These are phyloP conservation scores for Ceratocystis cacaofunesta DNA, from an alignment of 2,329 filamentous ascomycete genomes.

Conservation along the genomic window DNA sequence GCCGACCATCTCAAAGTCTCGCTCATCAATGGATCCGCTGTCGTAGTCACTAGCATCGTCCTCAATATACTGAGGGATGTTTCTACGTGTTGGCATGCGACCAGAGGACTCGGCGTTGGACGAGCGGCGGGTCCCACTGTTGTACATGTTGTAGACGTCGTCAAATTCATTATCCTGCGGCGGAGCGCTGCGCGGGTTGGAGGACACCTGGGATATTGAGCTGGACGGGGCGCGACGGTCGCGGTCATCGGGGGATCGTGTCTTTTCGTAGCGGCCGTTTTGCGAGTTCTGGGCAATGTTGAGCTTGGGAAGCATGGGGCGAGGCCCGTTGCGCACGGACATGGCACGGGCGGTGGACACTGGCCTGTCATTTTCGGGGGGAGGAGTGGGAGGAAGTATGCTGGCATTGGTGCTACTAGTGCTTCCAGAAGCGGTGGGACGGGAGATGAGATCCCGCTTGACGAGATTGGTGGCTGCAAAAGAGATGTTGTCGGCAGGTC, in stretches of 20 bases:
- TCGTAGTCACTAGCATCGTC: slow-evolving; percentile 61
- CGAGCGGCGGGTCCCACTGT: slow-evolving; percentile 27
- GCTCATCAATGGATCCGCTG: slow-evolving; percentile 55
- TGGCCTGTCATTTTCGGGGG: slow-evolving; percentile 68
- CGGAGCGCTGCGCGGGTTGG: slow-evolving; percentile 16
- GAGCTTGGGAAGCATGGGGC: slow-evolving; percentile 46
- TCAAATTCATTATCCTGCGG: slow-evolving; percentile 13
- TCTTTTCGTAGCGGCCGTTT: slow-evolving; percentile 41
- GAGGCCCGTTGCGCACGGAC: slow-evolving; percentile 47
- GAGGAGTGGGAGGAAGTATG: slow-evolving; percentile 94
- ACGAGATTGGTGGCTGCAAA: slow-evolving; percentile 89
- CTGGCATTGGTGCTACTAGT: slow-evolving; percentile 39
- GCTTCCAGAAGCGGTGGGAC: slow-evolving; percentile 44
- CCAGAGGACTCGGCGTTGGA: slow-evolving; percentile 29
- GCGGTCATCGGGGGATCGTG: slow-evolving; percentile 31
- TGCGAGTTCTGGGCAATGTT: slow-evolving; percentile 44
- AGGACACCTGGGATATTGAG: slow-evolving; percentile 13
- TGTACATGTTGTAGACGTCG: slow-evolving; percentile 25
- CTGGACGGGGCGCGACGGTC: slow-evolving; percentile 5
- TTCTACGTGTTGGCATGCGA: slow-evolving; percentile 28
- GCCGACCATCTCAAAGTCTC: slow-evolving; percentile 64
- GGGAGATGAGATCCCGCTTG: slow-evolving; percentile 63
- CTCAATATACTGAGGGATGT: slow-evolving; percentile 49
- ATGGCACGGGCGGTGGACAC: slow-evolving; percentile 36
- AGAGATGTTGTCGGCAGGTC: slow-evolving; percentile 70